These are phyloP conservation scores for Leucogyrophana mollusca DNA, from an alignment of 768 basidiomycete genomes.

Conservation along the genomic window DNA sequence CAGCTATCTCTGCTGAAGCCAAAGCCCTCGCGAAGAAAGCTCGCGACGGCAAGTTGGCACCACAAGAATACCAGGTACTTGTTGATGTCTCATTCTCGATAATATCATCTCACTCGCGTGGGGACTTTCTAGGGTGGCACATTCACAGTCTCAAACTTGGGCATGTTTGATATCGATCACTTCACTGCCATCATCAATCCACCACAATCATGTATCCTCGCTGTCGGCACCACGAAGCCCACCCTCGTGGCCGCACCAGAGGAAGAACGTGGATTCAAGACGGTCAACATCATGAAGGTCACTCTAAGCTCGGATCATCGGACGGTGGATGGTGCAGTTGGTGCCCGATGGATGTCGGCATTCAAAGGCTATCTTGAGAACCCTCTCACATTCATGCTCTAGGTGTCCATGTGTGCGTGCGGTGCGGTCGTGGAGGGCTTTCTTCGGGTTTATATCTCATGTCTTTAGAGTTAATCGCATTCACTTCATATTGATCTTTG, in stretches of 20 bases:
- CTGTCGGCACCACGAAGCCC: constrained; percentile 86
- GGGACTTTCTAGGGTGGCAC: constrained; percentile 72
- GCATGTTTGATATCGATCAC: constrained; percentile 94
- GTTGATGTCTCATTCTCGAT: not conserved
- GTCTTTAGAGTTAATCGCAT: no score
- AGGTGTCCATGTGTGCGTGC: constrained; percentile 29
- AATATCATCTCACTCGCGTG: not conserved
- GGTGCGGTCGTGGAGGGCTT: no score
- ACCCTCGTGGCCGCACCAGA: constrained; percentile 84
- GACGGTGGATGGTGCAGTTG: constrained; percentile 94
- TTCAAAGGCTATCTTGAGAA: constrained; percentile 98
- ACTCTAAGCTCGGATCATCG: constrained; percentile 95
- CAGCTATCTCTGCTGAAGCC: constrained; percentile 87
- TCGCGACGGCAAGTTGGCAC: constrained; percentile 93
- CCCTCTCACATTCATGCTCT: constrained; percentile 95
- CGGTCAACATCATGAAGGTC: constrained; percentile 88
- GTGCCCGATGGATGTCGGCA: constrained; percentile 86
- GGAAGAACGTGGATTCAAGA: constrained; percentile 94
- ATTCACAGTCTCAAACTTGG: constrained; percentile 98
- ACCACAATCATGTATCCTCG: constrained; percentile 97
- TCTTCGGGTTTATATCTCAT: no score
- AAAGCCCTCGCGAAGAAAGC: constrained; percentile 95
- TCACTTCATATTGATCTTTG: no score
- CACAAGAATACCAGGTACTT: constrained; percentile 90
- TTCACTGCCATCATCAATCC: constrained; percentile 99